Conservation (phyloP, 371 early-diverging fungal genomes). For the Mortierella sp. region DNA sequence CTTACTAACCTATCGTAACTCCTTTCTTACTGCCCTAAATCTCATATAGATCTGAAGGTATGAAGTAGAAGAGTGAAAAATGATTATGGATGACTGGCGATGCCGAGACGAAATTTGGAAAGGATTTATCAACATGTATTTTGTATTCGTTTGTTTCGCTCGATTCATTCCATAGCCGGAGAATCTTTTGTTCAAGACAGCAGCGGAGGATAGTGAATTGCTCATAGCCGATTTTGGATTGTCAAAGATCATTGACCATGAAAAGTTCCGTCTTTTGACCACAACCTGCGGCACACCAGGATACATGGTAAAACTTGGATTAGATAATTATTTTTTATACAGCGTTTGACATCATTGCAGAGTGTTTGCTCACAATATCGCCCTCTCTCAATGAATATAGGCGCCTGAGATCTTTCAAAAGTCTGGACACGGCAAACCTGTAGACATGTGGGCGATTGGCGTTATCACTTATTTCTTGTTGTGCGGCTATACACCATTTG, state of each 20-base stretch:
- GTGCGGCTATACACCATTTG: constrained; percentile 94
- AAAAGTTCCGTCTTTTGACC: constrained; percentile 79
- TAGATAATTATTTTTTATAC: background rate
- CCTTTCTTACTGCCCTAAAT: background rate
- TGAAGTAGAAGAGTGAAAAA: background rate
- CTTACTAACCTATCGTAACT: background rate
- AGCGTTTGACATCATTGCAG: no score
- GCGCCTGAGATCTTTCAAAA: constrained; percentile 90
- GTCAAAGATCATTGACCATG: constrained; percentile 84
- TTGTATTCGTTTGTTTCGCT: background rate
- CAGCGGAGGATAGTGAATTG: constrained; percentile 77
- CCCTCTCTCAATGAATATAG: constrained; percentile 16
- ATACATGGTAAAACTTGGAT: constrained; percentile 74
- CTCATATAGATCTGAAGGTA: constrained; percentile 5
- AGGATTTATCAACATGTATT: background rate
- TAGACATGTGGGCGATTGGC: constrained; percentile 95
- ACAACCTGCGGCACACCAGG: constrained; percentile 92
- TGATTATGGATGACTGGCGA: no score
- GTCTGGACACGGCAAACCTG: constrained; percentile 75
- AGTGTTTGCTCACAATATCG: background rate
- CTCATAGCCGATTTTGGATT: constrained; percentile 94
- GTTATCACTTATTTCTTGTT: constrained; percentile 92
- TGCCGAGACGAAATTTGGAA: no score
- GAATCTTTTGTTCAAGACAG: constrained; percentile 86
- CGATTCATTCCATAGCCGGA: constrained; percentile 71